Evolutionary conservation across 495 filamentous ascomycete species (phyloP).

Genomic region (Tirmania nivea): DNA sequence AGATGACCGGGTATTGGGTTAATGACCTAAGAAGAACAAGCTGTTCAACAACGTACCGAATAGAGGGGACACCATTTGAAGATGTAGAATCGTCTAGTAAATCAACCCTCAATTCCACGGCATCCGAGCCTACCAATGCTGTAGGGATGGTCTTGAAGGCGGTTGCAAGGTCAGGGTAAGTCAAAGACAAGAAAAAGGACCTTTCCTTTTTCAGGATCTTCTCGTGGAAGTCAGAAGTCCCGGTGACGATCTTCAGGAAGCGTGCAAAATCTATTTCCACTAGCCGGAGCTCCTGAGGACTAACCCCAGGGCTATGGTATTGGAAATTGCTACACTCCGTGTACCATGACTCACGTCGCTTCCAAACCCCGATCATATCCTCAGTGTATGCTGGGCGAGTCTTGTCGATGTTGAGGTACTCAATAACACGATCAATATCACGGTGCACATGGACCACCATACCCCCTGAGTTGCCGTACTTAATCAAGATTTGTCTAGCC

Average conservation of each 20-base stretch:
- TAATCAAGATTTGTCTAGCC: conserved; percentile 50
- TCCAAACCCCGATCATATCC: conserved; percentile 80
- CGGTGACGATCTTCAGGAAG: conserved; percentile 55
- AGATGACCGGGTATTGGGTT: conserved; percentile 71
- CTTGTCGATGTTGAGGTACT: conserved; percentile 75
- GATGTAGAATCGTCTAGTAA: conserved; percentile 54
- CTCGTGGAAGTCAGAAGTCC: conserved; percentile 41
- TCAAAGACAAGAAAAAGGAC: conserved; percentile 85
- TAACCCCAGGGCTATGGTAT: conserved; percentile 48
- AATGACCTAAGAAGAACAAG: conserved; percentile 55
- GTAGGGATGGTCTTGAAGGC: conserved; percentile 39
- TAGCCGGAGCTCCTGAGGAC: conserved; percentile 27
- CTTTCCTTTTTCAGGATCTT: conserved; percentile 45
- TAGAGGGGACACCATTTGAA: conserved; percentile 33
- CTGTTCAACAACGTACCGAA: conserved; percentile 62
- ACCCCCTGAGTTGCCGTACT: conserved; percentile 62
- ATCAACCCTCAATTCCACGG: conserved; percentile 86
- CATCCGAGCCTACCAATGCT: conserved; percentile 69
- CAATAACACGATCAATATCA: conserved; percentile 70
- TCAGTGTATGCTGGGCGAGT: conserved; percentile 83
- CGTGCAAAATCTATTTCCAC: conserved; percentile 57
- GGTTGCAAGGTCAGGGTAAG: conserved; percentile 47
- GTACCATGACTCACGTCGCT: conserved; percentile 79
- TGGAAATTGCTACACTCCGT: conserved; percentile 87
- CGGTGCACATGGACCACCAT: conserved; percentile 74